Evolutionary conservation across 2,329 filamentous ascomycete genomes (phyloP), one percentile per base, ranked within the genome.

Genomic region (Aspergillus awamori): DNA sequence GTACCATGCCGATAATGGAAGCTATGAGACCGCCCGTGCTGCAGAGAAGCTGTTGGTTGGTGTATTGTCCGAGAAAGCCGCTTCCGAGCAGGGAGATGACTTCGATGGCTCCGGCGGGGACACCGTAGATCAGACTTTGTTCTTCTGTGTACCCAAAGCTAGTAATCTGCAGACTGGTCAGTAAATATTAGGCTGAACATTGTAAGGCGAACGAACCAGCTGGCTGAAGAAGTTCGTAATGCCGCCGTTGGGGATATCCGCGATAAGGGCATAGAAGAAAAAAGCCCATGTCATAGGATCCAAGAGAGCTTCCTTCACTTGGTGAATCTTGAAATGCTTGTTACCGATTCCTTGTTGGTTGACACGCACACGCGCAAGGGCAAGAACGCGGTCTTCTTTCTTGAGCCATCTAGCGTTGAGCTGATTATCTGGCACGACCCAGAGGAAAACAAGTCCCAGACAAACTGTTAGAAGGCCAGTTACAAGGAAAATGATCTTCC

Each of bases 311-410:
- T 88, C 85, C 15, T 83, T 79, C 1, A 89, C 79, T 64, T 95
- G 91, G 22, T 84, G 82, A 77, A 83, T 80, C 64, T 89, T 89
- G 75, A 89, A 90, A 63, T 89, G 83, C 65, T 87, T 87, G 63
- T 86, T 89, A 1, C 88, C 89, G 15, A 90, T 87, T 0, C 91
- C 91, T 62, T 91, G 91, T 71, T 92, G 87, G 67, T 94, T 94
- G 22, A 86, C 82, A 0, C 90, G 82, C 5, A 94, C 85, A 0
- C 91, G 83, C 64, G 92, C 90, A 26, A 93, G 79, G 0, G 88
- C 89, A 45, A 92, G 81, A 0, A 87, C 72, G 11, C 86, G 86
- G 65, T 94, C 91, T 49, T 86, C 81, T 56, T 88, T 83, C 7
- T 80, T 89, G 26, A 95, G 68, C 82, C 84, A 88, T 2, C 83